Evolutionary conservation across 352 stramenopile species (phyloP).

Genomic region (Globisporangium alternatum): DNA sequence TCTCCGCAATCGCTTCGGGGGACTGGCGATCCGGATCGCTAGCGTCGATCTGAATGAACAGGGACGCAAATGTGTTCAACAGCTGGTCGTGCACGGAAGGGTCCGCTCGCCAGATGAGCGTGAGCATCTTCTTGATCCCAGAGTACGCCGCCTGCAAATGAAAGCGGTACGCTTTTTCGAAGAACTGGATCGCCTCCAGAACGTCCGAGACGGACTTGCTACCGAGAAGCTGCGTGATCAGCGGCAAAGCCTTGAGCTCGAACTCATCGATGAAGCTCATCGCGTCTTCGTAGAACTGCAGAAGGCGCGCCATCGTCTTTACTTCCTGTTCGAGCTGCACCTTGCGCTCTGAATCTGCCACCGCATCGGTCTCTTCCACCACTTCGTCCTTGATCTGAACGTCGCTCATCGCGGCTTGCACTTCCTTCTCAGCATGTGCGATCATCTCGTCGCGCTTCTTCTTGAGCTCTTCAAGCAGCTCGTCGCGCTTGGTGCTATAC

Average conservation of each 20-base stretch:
- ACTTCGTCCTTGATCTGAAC: conserved; percentile 16
- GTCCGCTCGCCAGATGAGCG: conserved; percentile 90
- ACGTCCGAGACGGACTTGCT: conserved; percentile 92
- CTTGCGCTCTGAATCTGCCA: conserved; percentile 37
- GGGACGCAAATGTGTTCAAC: conserved; percentile 72
- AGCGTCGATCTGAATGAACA: conserved; percentile 59
- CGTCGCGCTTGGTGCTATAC: conserved; percentile 80
- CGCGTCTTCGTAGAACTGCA: conserved; percentile 92
- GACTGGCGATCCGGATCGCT: conserved; percentile 38
- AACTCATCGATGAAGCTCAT: conserved; percentile 92
- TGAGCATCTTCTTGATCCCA: conserved; percentile 90
- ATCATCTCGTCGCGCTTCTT: conserved; percentile 75
- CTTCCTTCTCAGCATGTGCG: conserved; percentile 70
- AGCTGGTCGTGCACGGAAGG: conserved; percentile 89
- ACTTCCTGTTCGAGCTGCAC: conserved; percentile 64
- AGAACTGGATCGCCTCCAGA: conserved; percentile 92
- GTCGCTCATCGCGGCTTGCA: conserved; percentile 53
- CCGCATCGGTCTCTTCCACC: neutral
- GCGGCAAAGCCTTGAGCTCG: conserved; percentile 67
- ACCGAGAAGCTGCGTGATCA: conserved; percentile 86
- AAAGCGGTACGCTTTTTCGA: conserved; percentile 90
- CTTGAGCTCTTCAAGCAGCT: conserved; percentile 62
- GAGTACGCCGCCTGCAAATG: conserved; percentile 85
- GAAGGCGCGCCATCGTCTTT: conserved; percentile 66
- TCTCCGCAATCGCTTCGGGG: conserved; percentile 52